A percentile compares a stretch with the other conserved stretches of the same genome.
phyloP scores from a whole-genome alignment of 2,329 filamentous ascomycete genomes.

The Fusarium chlamydosporum region DNA sequence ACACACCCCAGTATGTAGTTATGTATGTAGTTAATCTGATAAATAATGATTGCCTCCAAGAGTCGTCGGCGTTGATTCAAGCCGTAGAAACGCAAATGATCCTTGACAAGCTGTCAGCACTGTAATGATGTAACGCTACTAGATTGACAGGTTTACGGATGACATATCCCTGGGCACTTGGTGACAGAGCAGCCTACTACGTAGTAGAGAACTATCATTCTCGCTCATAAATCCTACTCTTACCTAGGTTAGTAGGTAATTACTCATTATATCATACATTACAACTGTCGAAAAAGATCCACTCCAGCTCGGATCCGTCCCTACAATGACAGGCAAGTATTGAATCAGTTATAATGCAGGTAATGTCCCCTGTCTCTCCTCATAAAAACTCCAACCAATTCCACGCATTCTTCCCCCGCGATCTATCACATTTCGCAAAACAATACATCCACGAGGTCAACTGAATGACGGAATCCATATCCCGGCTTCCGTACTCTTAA shows the following conservation, averaged over 20 bases:
- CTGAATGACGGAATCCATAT: neutral
- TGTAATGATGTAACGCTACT: neutral
- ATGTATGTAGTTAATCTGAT: no score
- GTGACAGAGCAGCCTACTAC: neutral
- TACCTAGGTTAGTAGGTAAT: no score
- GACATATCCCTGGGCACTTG: neutral
- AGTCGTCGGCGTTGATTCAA: no score
- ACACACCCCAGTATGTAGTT: no score
- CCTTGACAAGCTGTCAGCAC: neutral
- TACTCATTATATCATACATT: neutral
- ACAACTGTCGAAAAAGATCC: no score
- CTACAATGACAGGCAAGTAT: slow-evolving; percentile 3
- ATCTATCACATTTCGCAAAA: slow-evolving; percentile 42
- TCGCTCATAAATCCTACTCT: neutral
- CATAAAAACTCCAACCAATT: slow-evolving; percentile 8
- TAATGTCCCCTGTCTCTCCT: slow-evolving; percentile 3
- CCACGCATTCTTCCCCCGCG: slow-evolving; percentile 27
- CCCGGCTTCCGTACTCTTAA: neutral
- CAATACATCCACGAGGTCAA: neutral
- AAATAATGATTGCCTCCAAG: no score
- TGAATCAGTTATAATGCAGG: neutral
- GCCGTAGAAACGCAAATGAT: no score
- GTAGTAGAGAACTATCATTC: slow-evolving; percentile 2
- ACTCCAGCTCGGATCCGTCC: neutral
- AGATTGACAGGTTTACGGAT: neutral